These are phyloP conservation scores for Fraxinus cuspidata DNA, from an alignment of 257 asterid genomes.

Conservation along the genomic window DNA sequence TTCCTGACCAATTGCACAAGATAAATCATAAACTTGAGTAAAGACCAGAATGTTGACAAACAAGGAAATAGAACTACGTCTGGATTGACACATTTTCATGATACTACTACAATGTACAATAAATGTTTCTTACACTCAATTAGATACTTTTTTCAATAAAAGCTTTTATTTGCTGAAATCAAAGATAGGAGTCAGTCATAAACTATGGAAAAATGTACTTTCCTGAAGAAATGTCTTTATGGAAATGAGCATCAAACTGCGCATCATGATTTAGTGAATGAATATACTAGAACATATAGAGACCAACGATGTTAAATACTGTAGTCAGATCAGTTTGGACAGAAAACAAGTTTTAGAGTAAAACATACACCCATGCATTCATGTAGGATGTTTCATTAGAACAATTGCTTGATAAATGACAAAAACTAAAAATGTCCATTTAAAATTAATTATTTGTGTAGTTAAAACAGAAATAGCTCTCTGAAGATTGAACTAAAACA, in stretches of 20 bases:
- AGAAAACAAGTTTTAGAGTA: too few species aligned
- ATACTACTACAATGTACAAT: background rate
- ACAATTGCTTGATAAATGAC: too few species aligned
- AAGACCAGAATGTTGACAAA: background rate
- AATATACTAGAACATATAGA: background rate
- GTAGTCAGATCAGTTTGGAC: background rate
- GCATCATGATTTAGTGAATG: background rate
- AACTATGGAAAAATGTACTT: background rate
- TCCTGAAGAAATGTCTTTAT: background rate
- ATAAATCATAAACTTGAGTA: background rate
- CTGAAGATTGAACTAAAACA: background rate
- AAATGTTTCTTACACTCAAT: too few species aligned
- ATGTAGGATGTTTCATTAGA: too few species aligned
- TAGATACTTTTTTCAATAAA: background rate
- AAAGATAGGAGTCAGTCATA: background rate
- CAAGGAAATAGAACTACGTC: background rate
- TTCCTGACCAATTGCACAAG: conserved; percentile 35
- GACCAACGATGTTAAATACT: background rate
- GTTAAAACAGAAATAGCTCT: background rate
- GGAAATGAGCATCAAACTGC: background rate
- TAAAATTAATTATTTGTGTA: too few species aligned
- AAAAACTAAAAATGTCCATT: background rate
- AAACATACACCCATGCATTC: too few species aligned
- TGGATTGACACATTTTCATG: background rate
- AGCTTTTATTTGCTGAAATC: background rate